Conservation (phyloP, 140 eudicot species). For the Bidens hawaiensis region DNA sequence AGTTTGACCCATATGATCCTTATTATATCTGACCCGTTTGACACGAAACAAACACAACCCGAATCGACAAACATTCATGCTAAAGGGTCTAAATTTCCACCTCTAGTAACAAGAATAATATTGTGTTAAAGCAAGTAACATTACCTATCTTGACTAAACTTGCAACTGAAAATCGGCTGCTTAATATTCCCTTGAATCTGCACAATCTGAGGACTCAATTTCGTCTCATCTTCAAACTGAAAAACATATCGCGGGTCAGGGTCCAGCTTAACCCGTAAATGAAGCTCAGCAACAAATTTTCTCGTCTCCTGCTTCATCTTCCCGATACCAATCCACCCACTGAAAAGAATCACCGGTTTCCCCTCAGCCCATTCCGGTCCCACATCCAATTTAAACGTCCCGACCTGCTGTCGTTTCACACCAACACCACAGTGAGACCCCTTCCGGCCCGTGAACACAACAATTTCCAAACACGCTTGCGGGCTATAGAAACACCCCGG, state of each 20-base stretch:
- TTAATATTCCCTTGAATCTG: slow-evolving; percentile 79
- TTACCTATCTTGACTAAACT: slow-evolving; percentile 91
- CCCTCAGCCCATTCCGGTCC: slow-evolving; percentile 87
- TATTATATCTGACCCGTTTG: neutral
- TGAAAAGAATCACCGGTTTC: slow-evolving; percentile 66
- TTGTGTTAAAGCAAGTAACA: neutral
- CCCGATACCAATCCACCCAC: slow-evolving; percentile 89
- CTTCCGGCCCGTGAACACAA: slow-evolving; percentile 66
- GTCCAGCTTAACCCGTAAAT: slow-evolving; percentile 66
- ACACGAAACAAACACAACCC: neutral
- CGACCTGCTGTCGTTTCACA: slow-evolving; percentile 65
- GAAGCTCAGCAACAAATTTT: slow-evolving; percentile 73
- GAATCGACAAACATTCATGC: neutral
- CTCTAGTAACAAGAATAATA: neutral
- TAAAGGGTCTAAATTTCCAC: too few species aligned
- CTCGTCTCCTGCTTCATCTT: slow-evolving; percentile 58
- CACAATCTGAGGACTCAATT: slow-evolving; percentile 82
- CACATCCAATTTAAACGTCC: slow-evolving; percentile 68
- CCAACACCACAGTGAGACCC: slow-evolving; percentile 86
- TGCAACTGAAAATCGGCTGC: slow-evolving; percentile 95
- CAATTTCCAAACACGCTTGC: slow-evolving; percentile 71
- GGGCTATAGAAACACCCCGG: slow-evolving; percentile 79
- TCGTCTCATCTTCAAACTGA: slow-evolving; percentile 81
- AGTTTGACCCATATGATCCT: neutral
- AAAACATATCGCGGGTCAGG: slow-evolving; percentile 95